Conservation (phyloP, 805 yeast genomes). For the Lachancea waltii region DNA sequence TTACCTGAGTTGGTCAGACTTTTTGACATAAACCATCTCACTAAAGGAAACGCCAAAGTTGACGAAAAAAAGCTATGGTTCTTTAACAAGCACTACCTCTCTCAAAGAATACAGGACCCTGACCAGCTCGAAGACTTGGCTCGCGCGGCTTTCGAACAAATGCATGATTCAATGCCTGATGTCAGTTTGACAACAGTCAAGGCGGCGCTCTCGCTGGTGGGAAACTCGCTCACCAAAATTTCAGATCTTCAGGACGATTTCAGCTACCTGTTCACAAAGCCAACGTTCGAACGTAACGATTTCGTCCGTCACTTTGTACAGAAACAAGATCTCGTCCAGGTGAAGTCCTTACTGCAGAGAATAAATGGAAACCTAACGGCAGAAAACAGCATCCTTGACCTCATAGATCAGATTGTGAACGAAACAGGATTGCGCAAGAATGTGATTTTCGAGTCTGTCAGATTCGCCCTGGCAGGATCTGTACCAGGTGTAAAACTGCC, state of each 20-base stretch:
- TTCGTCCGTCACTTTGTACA: constrained; percentile 31
- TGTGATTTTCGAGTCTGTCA: constrained; percentile 47
- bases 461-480: constrained; percentile 67
- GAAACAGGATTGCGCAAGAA: constrained; percentile 22
- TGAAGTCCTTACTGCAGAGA: constrained; percentile 14
- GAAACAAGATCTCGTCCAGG: constrained; percentile 11
- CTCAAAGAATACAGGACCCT: constrained; percentile 37
- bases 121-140: constrained; percentile 34
- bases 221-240: constrained; percentile 45
- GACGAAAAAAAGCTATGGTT: constrained; percentile 65
- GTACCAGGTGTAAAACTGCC: constrained; percentile 66
- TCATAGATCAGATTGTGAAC: constrained; percentile 8
- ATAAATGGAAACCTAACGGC: constrained; percentile 10
- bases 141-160: constrained; percentile 23
- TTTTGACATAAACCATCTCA: constrained; percentile 66
- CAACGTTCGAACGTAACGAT: constrained; percentile 21
- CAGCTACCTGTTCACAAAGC: constrained; percentile 42
- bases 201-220: constrained; percentile 39
- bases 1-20: constrained; percentile 44
- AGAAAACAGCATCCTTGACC: constrained; percentile 7
- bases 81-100: constrained; percentile 70
- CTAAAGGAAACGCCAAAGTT: constrained; percentile 92
- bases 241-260: constrained; percentile 46
- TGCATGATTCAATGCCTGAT: constrained; percentile 15
- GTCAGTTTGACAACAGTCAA: constrained; percentile 32